phyloP scores from a whole-genome alignment of 176 grass and related monocot genomes.

The Metroxylon sagu region DNA sequence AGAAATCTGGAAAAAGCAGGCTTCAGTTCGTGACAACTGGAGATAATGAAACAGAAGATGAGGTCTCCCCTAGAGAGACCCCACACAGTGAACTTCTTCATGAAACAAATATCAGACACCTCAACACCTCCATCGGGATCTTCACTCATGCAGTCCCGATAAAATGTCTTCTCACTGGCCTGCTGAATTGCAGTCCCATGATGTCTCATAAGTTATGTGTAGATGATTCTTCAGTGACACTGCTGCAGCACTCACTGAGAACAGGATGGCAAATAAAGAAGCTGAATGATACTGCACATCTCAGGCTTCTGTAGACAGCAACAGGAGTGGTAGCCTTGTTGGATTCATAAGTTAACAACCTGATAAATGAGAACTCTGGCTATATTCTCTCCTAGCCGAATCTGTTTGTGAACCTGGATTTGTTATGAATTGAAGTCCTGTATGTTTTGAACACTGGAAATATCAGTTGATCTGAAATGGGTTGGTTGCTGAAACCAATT shows the following conservation, averaged over 20 bases:
- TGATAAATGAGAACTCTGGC: too few relatives aligned
- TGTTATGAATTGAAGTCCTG: too few relatives aligned
- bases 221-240: constrained; percentile 24
- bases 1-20: constrained; percentile 21
- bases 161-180: constrained; percentile 23
- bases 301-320: constrained; percentile 14
- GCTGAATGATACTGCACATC: constrained; percentile 26
- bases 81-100: background rate
- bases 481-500: too few relatives aligned
- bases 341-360: too few relatives aligned
- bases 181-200: constrained; percentile 11
- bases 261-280: constrained; percentile 25
- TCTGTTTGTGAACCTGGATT: too few relatives aligned
- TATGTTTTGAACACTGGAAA: too few relatives aligned
- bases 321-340: too few relatives aligned
- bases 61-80: background rate
- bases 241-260: constrained; percentile 15
- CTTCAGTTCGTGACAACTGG: constrained; percentile 14
- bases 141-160: constrained; percentile 24
- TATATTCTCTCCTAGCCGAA: too few relatives aligned
- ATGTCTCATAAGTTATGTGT: constrained; percentile 17
- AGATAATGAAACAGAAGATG: constrained; percentile 8
- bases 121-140: constrained; percentile 5
- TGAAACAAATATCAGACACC: constrained; percentile 5
- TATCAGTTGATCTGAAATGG: too few relatives aligned